A percentile compares a stretch with the other conserved stretches of the same genome.
phyloP scores from a whole-genome alignment of 2,329 filamentous ascomycete species.

The Cadophora malorum region DNA sequence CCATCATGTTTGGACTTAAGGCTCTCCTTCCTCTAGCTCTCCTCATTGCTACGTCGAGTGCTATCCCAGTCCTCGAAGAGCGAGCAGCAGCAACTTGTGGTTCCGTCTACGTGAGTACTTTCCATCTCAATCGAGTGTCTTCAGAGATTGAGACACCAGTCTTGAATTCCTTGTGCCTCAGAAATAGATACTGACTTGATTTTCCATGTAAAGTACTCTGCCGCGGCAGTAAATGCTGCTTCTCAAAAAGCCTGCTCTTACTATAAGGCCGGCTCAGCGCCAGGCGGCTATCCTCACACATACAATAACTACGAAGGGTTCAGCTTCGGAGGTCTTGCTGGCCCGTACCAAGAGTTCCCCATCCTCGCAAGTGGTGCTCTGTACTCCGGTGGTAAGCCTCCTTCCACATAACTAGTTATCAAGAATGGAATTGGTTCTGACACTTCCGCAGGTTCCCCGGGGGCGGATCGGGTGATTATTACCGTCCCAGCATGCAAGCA shows the following conservation, averaged over 20 bases:
- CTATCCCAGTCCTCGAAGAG: constrained; percentile 45
- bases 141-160: background rate
- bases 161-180: background rate
- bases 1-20: constrained; percentile 21
- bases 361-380: constrained; percentile 54
- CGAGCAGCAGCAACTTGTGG: constrained; percentile 60
- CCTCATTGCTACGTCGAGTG: constrained; percentile 22
- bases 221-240: constrained; percentile 56
- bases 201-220: constrained; percentile 50
- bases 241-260: constrained; percentile 58
- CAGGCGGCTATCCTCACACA: constrained; percentile 57
- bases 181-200: background rate
- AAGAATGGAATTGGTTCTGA: background rate
- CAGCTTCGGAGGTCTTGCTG: constrained; percentile 57
- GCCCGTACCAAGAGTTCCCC: constrained; percentile 70
- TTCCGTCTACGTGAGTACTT: constrained; percentile 45
- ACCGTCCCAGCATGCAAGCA: constrained; percentile 57
- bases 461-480: constrained; percentile 71
- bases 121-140: background rate
- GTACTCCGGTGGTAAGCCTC: constrained; percentile 60
- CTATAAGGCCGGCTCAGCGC: constrained; percentile 45
- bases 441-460: constrained; percentile 59
- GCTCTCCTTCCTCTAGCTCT: constrained; percentile 32
- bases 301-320: constrained; percentile 71
- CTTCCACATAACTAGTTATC: background rate